Evolutionary conservation across 2,329 filamentous ascomycete species (phyloP).

Genomic region (Diaporthe sp.): DNA sequence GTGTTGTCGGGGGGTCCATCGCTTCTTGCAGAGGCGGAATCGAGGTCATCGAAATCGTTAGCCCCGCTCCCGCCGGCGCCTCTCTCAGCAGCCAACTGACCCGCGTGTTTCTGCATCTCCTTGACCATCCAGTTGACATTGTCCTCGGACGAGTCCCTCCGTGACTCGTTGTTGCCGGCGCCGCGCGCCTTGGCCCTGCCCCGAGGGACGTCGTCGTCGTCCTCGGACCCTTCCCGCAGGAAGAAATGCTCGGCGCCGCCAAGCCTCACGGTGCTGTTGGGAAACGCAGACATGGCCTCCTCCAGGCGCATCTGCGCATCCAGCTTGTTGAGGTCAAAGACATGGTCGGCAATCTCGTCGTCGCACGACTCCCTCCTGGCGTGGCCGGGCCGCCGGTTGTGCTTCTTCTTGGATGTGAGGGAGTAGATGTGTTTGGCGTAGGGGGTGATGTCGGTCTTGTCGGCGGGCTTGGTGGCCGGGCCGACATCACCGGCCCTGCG

Average conservation of each 20-base stretch:
- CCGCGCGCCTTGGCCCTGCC: conserved; percentile 49
- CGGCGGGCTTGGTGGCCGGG: conserved; percentile 73
- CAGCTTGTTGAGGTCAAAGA: conserved; percentile 84
- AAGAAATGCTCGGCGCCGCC: conserved; percentile 80
- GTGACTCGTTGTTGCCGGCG: conserved; percentile 49
- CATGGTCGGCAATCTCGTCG: conserved; percentile 80
- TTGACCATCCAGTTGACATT: conserved; percentile 80
- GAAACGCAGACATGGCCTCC: conserved; percentile 84
- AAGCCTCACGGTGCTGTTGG: conserved; percentile 77
- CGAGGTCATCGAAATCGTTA: conserved; percentile 48
- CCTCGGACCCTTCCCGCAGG: conserved; percentile 74
- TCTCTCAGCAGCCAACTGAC: conserved; percentile 65
- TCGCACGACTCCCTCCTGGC: conserved; percentile 80
- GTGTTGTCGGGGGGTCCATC: conserved; percentile 54
- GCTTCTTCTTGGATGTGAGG: conserved; percentile 58
- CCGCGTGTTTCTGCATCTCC: conserved; percentile 84
- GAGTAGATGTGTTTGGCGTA: conserved; percentile 74
- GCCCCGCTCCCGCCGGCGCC: conserved; percentile 38
- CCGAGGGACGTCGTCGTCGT: conserved; percentile 58
- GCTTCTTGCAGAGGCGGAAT: conserved; percentile 51
- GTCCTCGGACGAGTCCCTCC: conserved; percentile 74
- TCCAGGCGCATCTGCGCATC: conserved; percentile 85
- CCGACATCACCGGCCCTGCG: conserved; percentile 75
- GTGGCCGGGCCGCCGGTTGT: conserved; percentile 55
- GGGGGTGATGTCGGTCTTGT: conserved; percentile 80